Base-by-base conservation (phyloP, 805 yeast species). In the Priceomyces fermenticarens region DNA sequence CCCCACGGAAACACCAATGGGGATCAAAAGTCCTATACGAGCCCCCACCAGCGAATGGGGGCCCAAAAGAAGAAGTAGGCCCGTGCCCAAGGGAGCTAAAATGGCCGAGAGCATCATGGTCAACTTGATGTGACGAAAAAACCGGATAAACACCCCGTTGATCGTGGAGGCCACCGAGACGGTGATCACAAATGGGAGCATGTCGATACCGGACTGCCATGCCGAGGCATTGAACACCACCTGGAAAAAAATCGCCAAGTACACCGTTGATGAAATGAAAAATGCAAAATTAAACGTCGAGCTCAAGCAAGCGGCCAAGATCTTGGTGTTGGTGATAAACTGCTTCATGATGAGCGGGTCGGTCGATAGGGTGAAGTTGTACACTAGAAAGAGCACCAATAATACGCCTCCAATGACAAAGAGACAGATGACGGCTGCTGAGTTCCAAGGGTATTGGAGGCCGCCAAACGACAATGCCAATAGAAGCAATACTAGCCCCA, bases 401-500 rank as follows among this genome's bases (percentile, higher is more conserved):
- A 70, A 41, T 1, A 68, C 11, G 1, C 71, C 69, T 7, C 83
- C 81, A 28, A 80, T 30, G 7, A 75, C 57, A 38, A 81, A 69
- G 39, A 73, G 72, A 9, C 59, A 48, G 5, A 81, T 72, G 3
- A 78, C 76, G 3, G 76, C 70, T n/a, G 77, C 75, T 0, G 82
- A 73, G 2, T 60, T 53, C 87, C 87, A 82, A 1, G 76, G 58
- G 49, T 58, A 70, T 27, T 70, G 63, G 28, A 61, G 56, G 2
- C 82, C 81, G 13, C 85, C 85, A 48, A 80, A 73, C 0, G 82
- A 71, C 29, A 81, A 54, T 0, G 72, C 85, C 33, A 74, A 58
- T 40, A 72, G 57, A 1, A 77, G 42, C 33, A 80, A 51, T 4
- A 78, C 75, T 34, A 72, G 48, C 1, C 77, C 75, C 3, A 63